Evolutionary conservation across 2,329 filamentous ascomycete genomes (phyloP), one percentile per base, ranked within the genome.

Genomic region (Aspergillus tubingensis): DNA sequence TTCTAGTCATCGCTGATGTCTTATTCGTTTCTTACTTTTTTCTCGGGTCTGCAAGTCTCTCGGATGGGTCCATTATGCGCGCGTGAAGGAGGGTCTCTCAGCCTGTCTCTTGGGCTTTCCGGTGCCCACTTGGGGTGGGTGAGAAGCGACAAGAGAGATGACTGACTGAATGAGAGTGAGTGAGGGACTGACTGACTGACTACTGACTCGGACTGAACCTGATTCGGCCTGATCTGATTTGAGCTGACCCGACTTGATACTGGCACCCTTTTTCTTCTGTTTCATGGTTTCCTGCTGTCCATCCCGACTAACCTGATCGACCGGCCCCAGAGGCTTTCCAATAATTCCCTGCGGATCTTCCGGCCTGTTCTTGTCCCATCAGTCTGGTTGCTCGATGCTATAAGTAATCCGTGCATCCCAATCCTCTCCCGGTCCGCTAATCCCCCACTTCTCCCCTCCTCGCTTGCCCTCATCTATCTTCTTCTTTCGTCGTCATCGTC

Each of bases 341-440:
- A 64, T 58, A 58, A 62, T 52, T 62, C 47, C 44, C 51, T 27
- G 59, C 47, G 50, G 59, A 62, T 62, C 55, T 51, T 19, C 21
- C 25, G 44, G 30, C n/a, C 7, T 47, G 7, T 30, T 39, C 10
- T 27, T 43, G 30, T 48, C 41, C 41, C 41, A 44, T 44, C 41
- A 27, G 38, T 39, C 32, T 50, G 27, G 13, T 49, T 38, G 44
- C 43, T 39, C 44, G n/a, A 39, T 55, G 30, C 25, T 64, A 64
- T 62, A 64, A 64, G 62, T 59, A 60, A 52, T 60, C 38, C 41
- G 52, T 54, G 8, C 19, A 61, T 59, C 56, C 56, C 60, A 56
- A 36, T 59, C 52, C 39, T 32, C 41, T 51, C 13, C 27, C 51
- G 41, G 15, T 49, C 13, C 38, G 17, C 54, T 58, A 17, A 30